phyloP scores from a whole-genome alignment of 208 protist species.

The Endotrypanum monterogeii region DNA sequence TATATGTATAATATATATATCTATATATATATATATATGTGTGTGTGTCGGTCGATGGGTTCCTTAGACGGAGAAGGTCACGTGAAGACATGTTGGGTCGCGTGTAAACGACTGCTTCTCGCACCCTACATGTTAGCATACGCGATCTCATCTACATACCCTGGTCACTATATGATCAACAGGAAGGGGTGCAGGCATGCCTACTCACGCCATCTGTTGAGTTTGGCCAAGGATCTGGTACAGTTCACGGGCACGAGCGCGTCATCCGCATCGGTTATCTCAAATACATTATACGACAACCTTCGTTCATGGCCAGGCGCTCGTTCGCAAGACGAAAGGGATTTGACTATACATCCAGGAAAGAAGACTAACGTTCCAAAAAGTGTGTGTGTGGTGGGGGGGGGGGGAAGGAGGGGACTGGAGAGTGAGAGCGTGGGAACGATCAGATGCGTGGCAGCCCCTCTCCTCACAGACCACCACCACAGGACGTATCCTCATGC shows the following conservation, averaged over 20 bases:
- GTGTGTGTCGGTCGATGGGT: no score
- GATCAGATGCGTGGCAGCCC: background rate
- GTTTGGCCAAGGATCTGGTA: background rate
- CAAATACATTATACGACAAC: background rate
- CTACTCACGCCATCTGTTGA: background rate
- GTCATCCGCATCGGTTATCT: background rate
- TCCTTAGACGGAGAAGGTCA: no score
- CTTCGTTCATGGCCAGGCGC: background rate
- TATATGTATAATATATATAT: background rate
- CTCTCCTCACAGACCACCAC: background rate
- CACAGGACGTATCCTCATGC: background rate
- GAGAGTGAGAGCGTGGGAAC: background rate
- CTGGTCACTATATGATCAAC: background rate
- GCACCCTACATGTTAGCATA: no score
- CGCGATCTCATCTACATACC: no score
- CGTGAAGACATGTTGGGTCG: no score
- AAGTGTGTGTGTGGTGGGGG: background rate
- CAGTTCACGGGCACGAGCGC: background rate
- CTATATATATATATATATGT: constrained; percentile 2
- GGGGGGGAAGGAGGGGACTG: background rate
- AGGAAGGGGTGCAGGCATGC: background rate
- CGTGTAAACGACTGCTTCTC: no score
- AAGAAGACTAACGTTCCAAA: background rate
- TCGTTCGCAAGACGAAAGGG: background rate
- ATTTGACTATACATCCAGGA: constrained; percentile 2